These are phyloP conservation scores for Pythium sp. DNA, from an alignment of 352 stramenopile species.

Conservation along the genomic window DNA sequence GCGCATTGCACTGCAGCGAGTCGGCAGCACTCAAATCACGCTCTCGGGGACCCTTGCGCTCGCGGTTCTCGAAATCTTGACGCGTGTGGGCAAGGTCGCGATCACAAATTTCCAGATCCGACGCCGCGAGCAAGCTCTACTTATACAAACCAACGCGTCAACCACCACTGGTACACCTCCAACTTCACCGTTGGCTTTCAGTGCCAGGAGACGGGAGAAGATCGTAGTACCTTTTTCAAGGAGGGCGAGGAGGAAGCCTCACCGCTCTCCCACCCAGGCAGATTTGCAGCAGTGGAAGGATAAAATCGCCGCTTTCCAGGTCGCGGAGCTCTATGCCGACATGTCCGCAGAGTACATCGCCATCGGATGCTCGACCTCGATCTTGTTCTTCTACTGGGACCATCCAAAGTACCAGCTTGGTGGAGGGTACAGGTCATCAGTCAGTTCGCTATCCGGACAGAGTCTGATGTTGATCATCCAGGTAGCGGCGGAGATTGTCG, in stretches of 20 bases:
- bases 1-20: constrained; percentile 30
- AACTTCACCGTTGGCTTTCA: too few species aligned
- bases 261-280: background rate
- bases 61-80: constrained; percentile 27
- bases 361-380: constrained; percentile 31
- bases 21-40: constrained; percentile 23
- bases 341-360: constrained; percentile 54
- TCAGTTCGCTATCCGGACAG: background rate
- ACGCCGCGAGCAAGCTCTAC: too few species aligned
- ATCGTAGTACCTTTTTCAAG: too few species aligned
- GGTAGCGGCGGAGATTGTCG: background rate
- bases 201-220: too few species aligned
- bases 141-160: too few species aligned
- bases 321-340: constrained; percentile 24
- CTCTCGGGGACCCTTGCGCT: constrained; percentile 25
- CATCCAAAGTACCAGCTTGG: constrained; percentile 30
- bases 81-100: constrained; percentile 23
- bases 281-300: constrained; percentile 14
- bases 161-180: too few species aligned
- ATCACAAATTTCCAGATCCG: too few species aligned
- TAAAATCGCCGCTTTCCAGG: constrained; percentile 14
- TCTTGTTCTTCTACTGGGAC: constrained; percentile 33
- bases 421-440: too few species aligned
- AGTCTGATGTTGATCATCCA: constrained; percentile 1
- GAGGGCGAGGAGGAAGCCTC: too few species aligned